Conservation (phyloP, 495 filamentous ascomycete genomes). For the Penicillium canariense region DNA sequence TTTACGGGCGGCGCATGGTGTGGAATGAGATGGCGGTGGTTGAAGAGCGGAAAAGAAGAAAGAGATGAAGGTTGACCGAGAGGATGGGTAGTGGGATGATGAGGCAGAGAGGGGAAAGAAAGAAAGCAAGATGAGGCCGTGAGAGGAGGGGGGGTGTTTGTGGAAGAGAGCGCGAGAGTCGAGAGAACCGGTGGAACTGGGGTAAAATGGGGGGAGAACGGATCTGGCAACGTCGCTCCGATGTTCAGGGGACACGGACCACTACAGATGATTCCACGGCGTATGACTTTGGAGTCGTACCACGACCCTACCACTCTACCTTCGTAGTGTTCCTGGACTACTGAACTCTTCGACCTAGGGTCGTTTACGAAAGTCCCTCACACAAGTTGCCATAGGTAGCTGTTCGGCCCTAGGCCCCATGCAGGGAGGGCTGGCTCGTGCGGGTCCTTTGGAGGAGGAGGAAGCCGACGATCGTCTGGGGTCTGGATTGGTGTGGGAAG, state of each 20-base stretch:
- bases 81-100: slow-evolving; percentile 11
- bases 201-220: slow-evolving; percentile 11
- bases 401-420: neutral
- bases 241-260: slow-evolving; percentile 32
- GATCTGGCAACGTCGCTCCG: slow-evolving; percentile 32
- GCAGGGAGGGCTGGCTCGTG: neutral
- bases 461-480: slow-evolving; percentile 13
- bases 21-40: neutral
- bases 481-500: slow-evolving; percentile 17
- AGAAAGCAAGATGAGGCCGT: slow-evolving; percentile 8
- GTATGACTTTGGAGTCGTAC: no score
- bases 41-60: slow-evolving; percentile 4
- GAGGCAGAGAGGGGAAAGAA: slow-evolving; percentile 10
- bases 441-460: slow-evolving; percentile 8
- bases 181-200: slow-evolving; percentile 1
- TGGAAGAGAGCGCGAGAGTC: neutral
- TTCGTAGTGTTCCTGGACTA: no score
- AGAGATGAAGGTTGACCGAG: neutral
- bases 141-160: slow-evolving; percentile 13
- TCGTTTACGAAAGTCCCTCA: neutral
- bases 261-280: slow-evolving; percentile 10
- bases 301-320: no score
- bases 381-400: neutral
- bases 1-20: slow-evolving; percentile 41
- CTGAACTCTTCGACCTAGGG: no score